Percentiles rank a stretch among this genome's conserved stretches.
Evolutionary conservation across 495 filamentous ascomycete species (phyloP).

Genomic region (Rhizodiscina lignyota): DNA sequence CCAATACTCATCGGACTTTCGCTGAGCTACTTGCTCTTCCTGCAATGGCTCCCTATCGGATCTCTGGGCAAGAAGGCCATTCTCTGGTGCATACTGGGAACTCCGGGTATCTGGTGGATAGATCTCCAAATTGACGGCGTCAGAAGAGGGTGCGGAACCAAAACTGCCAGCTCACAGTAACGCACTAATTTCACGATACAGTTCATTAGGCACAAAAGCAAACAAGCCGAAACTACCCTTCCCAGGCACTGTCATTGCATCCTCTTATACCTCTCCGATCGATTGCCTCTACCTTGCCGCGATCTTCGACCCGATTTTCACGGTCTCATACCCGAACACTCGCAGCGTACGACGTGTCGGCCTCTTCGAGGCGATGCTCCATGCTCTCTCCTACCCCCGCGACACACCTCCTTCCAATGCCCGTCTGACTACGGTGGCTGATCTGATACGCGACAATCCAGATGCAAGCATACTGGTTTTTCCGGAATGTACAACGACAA

Average conservation of each 20-base stretch:
- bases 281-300: slow-evolving; percentile 92
- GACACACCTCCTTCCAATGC: slow-evolving; percentile 25
- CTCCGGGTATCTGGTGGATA: slow-evolving; percentile 93
- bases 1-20: slow-evolving; percentile 56
- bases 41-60: slow-evolving; percentile 80
- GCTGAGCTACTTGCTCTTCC: slow-evolving; percentile 55
- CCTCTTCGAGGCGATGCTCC: slow-evolving; percentile 53
- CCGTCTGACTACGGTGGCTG: slow-evolving; percentile 38
- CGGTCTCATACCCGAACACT: slow-evolving; percentile 56
- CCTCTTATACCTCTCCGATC: slow-evolving; percentile 78
- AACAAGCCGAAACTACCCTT: slow-evolving; percentile 53
- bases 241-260: slow-evolving; percentile 64
- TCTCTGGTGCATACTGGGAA: slow-evolving; percentile 70
- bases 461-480: slow-evolving; percentile 66
- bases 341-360: slow-evolving; percentile 59
- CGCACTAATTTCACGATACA: too few relatives aligned
- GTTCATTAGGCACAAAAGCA: slow-evolving; percentile 35
- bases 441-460: slow-evolving; percentile 50
- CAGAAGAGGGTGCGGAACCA: slow-evolving; percentile 46
- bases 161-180: neutral
- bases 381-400: slow-evolving; percentile 48
- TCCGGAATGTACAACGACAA: slow-evolving; percentile 86
- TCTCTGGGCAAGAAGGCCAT: slow-evolving; percentile 61
- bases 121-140: slow-evolving; percentile 94
- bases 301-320: slow-evolving; percentile 93